phyloP scores from a whole-genome alignment of 768 basidiomycete genomes.

The Amylocystis lapponica region DNA sequence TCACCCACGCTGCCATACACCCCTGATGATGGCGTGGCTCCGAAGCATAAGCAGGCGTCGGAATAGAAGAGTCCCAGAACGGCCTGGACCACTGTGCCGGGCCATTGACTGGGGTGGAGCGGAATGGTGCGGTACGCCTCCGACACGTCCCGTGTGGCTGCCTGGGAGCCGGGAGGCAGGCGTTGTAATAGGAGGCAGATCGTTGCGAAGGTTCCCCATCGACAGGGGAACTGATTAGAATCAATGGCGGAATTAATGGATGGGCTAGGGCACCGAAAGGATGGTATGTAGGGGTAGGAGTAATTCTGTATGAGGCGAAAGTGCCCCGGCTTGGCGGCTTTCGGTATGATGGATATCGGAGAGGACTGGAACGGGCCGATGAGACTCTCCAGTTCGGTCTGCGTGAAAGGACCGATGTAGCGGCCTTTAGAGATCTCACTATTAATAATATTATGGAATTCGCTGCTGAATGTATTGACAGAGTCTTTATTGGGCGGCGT shows the following conservation, averaged over 20 bases:
- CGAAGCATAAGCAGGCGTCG: conserved; percentile 6
- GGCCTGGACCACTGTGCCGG: conserved; percentile 20
- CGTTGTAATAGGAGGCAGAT: conserved; percentile 23
- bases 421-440: background rate
- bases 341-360: conserved; percentile 23
- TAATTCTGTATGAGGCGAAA: conserved; percentile 25
- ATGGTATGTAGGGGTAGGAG: conserved; percentile 12
- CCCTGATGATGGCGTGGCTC: background rate
- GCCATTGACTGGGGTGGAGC: conserved; percentile 29
- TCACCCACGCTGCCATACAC: conserved; percentile 6
- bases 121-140: conserved; percentile 34
- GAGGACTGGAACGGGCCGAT: conserved; percentile 25
- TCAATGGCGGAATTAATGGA: conserved; percentile 28
- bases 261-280: background rate
- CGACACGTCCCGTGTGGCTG: conserved; percentile 27
- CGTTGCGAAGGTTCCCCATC: conserved; percentile 36
- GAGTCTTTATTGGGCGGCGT: background rate
- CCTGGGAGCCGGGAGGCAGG: conserved; percentile 33
- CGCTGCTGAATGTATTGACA: background rate
- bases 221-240: conserved; percentile 30
- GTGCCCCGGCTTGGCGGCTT: conserved; percentile 18
- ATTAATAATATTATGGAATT: background rate
- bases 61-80: background rate
- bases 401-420: conserved; percentile 8
- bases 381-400: conserved; percentile 1